phyloP scores from a whole-genome alignment of 371 early-diverging fungal genomes.

The Mucor velutinosus region DNA sequence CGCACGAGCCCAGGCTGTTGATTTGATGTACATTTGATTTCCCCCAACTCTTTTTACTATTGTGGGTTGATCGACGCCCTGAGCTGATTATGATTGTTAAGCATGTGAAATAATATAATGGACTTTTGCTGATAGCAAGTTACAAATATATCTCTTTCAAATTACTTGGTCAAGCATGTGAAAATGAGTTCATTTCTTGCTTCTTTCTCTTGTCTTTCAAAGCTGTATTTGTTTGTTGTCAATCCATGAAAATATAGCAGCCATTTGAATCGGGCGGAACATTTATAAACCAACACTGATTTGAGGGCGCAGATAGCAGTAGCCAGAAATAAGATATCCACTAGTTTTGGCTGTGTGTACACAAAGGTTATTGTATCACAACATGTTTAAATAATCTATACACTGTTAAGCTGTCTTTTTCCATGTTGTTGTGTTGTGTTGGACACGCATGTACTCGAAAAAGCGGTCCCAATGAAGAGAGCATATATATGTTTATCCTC shows the following conservation, averaged over 20 bases:
- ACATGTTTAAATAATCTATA: neutral
- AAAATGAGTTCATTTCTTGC: neutral
- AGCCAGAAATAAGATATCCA: neutral
- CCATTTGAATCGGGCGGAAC: conserved; percentile 1
- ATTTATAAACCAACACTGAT: neutral
- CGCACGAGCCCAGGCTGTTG: neutral
- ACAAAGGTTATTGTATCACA: neutral
- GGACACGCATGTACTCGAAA: neutral
- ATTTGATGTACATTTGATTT: neutral
- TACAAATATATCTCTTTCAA: neutral
- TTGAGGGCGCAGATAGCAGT: neutral
- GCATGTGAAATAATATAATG: neutral
- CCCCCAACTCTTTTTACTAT: neutral
- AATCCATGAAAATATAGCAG: neutral
- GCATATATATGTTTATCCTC: neutral
- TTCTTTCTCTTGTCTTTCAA: neutral
- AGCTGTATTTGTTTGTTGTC: neutral
- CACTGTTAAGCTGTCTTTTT: neutral
- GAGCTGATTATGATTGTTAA: neutral
- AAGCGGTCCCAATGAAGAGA: conserved; percentile 4
- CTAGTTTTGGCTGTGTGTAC: neutral
- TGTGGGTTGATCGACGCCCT: neutral
- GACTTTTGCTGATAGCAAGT: neutral
- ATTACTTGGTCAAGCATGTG: neutral
- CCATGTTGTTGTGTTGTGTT: neutral